These are phyloP conservation scores for Dioscorea dumetorum DNA, from an alignment of 106 monocot genomes.

Conservation along the genomic window DNA sequence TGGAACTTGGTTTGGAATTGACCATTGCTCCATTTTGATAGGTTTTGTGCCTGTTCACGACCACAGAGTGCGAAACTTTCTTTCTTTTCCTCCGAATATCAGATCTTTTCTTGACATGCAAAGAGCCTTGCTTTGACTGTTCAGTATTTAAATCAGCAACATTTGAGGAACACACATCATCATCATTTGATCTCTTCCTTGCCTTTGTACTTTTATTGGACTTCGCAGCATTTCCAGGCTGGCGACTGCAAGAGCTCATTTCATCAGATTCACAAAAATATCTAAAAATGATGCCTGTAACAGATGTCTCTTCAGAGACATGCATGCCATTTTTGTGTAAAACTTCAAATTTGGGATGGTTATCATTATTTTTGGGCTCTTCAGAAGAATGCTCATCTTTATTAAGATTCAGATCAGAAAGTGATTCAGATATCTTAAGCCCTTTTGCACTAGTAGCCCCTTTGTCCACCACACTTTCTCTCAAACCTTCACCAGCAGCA, in stretches of 20 bases:
- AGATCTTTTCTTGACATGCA: too few species aligned
- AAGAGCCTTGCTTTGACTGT: too few species aligned
- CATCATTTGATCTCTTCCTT: not conserved
- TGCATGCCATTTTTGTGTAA: not conserved
- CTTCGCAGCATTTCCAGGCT: not conserved
- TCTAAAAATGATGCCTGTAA: slow-evolving; percentile 32
- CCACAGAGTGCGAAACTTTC: not conserved
- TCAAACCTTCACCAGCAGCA: not conserved
- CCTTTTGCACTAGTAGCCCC: not conserved
- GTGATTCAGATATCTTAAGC: not conserved
- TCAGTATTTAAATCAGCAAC: not conserved
- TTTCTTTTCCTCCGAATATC: not conserved
- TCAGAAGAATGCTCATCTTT: not conserved
- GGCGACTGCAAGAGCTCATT: slow-evolving; percentile 9
- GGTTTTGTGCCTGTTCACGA: not conserved
- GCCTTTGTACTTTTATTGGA: not conserved
- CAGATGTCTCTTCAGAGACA: slow-evolving; percentile 11
- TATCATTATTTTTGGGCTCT: not conserved
- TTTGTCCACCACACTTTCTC: not conserved
- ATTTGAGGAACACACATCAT: not conserved
- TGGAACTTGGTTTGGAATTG: not conserved
- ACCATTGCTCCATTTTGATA: not conserved
- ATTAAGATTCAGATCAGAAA: not conserved
- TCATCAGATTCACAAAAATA: slow-evolving; percentile 36
- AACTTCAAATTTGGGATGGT: not conserved